Evolutionary conservation across 2,329 filamentous ascomycete genomes (phyloP).

Genomic region (Aspergillus fijiensis): DNA sequence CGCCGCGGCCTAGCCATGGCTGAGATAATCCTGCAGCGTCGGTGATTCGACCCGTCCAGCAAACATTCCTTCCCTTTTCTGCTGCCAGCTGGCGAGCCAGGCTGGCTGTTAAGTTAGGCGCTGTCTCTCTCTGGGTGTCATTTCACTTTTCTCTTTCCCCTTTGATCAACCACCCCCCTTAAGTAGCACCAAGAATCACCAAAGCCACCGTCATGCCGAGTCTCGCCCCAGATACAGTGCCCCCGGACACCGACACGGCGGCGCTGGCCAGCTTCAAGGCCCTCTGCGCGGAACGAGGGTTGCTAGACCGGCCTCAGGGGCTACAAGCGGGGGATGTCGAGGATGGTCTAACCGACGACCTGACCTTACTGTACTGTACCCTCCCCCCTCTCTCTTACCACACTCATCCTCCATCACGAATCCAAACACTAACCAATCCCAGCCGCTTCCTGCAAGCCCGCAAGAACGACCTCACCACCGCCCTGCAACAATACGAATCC

Average conservation of each 20-base stretch:
- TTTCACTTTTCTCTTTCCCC: too few relatives aligned
- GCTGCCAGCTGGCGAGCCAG: too few relatives aligned
- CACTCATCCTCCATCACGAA: too few relatives aligned
- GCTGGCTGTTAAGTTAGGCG: too few relatives aligned
- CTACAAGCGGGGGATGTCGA: conserved; percentile 14
- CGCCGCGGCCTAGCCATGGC: neutral
- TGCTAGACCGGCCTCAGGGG: conserved; percentile 13
- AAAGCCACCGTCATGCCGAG: neutral
- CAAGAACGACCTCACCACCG: conserved; percentile 11
- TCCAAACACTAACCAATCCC: neutral
- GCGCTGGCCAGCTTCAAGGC: neutral
- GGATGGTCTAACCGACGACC: conserved; percentile 20
- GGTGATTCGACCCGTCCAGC: neutral
- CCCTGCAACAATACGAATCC: conserved; percentile 19
- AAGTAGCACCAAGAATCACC: too few relatives aligned
- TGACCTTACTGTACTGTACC: conserved; percentile 17
- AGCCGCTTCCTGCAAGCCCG: conserved; percentile 24
- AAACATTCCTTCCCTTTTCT: neutral
- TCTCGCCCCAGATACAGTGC: neutral
- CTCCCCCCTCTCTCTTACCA: too few relatives aligned
- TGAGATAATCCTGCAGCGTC: neutral
- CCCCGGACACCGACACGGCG: neutral
- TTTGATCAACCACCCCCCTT: too few relatives aligned
- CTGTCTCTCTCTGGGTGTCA: too few relatives aligned
- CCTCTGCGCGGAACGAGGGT: conserved; percentile 5